These are phyloP conservation scores for Vinca minor DNA, from an alignment of 257 asterid species.

Conservation along the genomic window DNA sequence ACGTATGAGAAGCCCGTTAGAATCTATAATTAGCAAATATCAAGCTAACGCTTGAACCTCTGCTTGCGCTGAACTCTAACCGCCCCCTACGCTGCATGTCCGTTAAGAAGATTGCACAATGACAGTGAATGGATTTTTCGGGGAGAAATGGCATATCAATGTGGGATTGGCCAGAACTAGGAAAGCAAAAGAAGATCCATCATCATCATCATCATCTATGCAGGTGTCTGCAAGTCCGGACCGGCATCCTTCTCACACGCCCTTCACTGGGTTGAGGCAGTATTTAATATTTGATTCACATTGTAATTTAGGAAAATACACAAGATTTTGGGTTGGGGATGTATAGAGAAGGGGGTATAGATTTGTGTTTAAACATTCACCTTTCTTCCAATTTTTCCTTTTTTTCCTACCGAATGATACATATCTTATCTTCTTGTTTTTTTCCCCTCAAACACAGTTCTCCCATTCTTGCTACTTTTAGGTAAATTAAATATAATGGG, in stretches of 20 bases:
- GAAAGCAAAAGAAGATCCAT: too few relatives aligned
- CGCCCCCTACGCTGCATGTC: background rate
- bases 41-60: background rate
- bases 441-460: background rate
- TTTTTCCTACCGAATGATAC: background rate
- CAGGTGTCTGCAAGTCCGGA: constrained; percentile 24
- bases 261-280: constrained; percentile 22
- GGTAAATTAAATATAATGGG: constrained; percentile 7
- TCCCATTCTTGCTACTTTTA: constrained; percentile 13
- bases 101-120: constrained; percentile 7
- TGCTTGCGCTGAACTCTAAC: constrained; percentile 19
- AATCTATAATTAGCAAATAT: constrained; percentile 49
- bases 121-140: background rate
- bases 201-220: constrained; percentile 11
- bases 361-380: constrained; percentile 12
- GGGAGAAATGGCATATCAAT: constrained; percentile 1
- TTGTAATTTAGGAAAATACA: constrained; percentile 21
- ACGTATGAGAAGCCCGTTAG: constrained; percentile 60
- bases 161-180: too few relatives aligned
- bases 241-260: constrained; percentile 20
- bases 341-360: constrained; percentile 26
- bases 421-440: background rate
- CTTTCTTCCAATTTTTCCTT: background rate
- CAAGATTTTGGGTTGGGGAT: constrained; percentile 28
- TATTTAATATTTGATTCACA: constrained; percentile 6